Evolutionary conservation across 192 early-diverging fungal genomes (phyloP).

Genomic region (Pilaira anomala): DNA sequence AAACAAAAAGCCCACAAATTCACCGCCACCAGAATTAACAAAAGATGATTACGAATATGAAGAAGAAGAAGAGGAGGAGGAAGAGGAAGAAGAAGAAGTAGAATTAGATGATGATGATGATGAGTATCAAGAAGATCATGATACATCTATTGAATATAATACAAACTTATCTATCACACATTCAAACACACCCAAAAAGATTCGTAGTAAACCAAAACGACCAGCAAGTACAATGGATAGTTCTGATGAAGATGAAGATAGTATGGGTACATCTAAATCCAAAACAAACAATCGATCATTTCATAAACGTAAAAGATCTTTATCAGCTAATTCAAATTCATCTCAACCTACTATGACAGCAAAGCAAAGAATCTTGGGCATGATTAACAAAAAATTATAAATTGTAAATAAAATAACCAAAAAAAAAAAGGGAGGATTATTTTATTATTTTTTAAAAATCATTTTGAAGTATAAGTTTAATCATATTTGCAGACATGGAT

Average conservation of each 20-base stretch:
- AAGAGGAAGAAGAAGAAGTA: conserved; percentile 17
- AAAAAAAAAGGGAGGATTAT: background rate
- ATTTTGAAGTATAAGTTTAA: conserved; percentile 15
- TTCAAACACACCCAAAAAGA: background rate
- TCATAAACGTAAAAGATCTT: background rate
- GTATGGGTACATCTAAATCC: conserved; percentile 15
- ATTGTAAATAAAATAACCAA: conserved; percentile 1
- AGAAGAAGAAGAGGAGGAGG: background rate
- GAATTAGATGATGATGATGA: background rate
- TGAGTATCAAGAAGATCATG: background rate
- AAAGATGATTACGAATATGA: background rate
- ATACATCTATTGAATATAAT: background rate
- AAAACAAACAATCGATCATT: background rate
- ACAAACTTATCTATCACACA: background rate
- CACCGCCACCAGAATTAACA: no score
- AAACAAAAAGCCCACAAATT: background rate
- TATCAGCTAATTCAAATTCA: background rate
- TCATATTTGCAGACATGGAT: conserved; percentile 16
- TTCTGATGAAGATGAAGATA: conserved; percentile 23
- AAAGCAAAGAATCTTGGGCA: conserved; percentile 25
- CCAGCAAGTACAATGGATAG: background rate
- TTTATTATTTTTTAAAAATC: conserved; percentile 4
- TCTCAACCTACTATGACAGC: conserved; percentile 11
- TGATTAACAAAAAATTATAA: conserved; percentile 6
- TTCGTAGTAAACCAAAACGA: conserved; percentile 1